Conservation (phyloP, 2,329 filamentous ascomycete genomes). For the Aspergillus versicolor region DNA sequence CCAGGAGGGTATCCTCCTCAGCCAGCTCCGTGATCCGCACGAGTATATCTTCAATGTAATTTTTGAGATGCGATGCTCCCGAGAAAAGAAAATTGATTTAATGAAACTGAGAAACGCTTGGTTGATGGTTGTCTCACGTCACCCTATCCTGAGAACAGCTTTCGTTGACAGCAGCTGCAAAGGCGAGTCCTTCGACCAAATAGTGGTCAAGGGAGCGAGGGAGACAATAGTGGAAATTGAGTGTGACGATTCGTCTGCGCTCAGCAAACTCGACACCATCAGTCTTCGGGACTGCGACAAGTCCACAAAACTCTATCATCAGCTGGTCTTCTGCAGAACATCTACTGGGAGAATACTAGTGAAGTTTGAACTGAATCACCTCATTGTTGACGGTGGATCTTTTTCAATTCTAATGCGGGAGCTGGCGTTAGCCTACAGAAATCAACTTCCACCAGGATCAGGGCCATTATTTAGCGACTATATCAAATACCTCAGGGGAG, state of each 20-base stretch:
- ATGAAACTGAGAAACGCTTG: slow-evolving; percentile 32
- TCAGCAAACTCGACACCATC: slow-evolving; percentile 28
- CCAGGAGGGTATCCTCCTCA: slow-evolving; percentile 39
- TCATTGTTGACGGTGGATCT: slow-evolving; percentile 38
- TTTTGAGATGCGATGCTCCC: slow-evolving; percentile 31
- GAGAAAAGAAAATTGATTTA: slow-evolving; percentile 22
- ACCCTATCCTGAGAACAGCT: slow-evolving; percentile 33
- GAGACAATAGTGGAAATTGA: slow-evolving; percentile 30
- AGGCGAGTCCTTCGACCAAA: slow-evolving; percentile 37
- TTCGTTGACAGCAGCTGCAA: slow-evolving; percentile 37
- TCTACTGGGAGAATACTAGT: slow-evolving; percentile 30
- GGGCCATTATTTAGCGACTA: slow-evolving; percentile 39
- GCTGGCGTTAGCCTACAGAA: slow-evolving; percentile 32
- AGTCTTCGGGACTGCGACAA: slow-evolving; percentile 28
- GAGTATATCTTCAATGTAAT: slow-evolving; percentile 38
- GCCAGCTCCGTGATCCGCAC: slow-evolving; percentile 35
- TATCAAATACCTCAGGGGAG: slow-evolving; percentile 33
- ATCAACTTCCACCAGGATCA: slow-evolving; percentile 24
- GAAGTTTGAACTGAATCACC: slow-evolving; percentile 40
- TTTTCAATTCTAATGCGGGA: slow-evolving; percentile 34
- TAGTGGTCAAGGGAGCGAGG: slow-evolving; percentile 31
- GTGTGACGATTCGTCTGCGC: slow-evolving; percentile 27
- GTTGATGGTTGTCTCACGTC: slow-evolving; percentile 32
- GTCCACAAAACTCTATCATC: slow-evolving; percentile 32
- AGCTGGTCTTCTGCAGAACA: slow-evolving; percentile 35